Evolutionary conservation across 2,329 filamentous ascomycete species (phyloP).

Genomic region (Sporothrix humicola): DNA sequence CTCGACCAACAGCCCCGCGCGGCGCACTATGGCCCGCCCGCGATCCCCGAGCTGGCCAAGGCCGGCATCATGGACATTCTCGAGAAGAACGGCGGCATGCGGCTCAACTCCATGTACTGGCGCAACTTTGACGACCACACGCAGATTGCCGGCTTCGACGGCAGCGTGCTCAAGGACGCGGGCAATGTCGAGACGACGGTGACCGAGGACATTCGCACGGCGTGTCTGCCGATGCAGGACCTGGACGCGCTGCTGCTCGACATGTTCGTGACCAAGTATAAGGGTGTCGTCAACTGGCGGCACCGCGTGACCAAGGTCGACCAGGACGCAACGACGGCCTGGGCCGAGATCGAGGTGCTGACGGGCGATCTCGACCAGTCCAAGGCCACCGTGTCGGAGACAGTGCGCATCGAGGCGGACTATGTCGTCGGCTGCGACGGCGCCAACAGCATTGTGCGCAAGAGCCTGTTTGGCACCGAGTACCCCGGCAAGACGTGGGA

Average conservation of each 20-base stretch:
- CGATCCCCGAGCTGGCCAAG: constrained; percentile 62
- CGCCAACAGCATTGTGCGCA: constrained; percentile 55
- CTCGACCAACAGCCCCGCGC: constrained; percentile 66
- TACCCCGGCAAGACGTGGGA: constrained; percentile 67
- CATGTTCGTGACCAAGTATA: constrained; percentile 46
- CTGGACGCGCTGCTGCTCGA: constrained; percentile 53
- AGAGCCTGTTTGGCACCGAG: constrained; percentile 58
- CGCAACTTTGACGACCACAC: constrained; percentile 46
- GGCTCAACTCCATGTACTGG: constrained; percentile 50
- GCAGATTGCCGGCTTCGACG: constrained; percentile 48
- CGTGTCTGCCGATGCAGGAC: constrained; percentile 51
- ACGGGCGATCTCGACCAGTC: constrained; percentile 40
- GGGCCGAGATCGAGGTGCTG: constrained; percentile 52
- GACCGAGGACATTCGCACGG: constrained; percentile 48
- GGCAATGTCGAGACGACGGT: constrained; percentile 41
- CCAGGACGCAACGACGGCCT: constrained; percentile 53
- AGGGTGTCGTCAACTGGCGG: constrained; percentile 51
- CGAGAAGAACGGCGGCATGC: constrained; percentile 49
- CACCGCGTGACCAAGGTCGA: constrained; percentile 55
- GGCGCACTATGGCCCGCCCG: constrained; percentile 65
- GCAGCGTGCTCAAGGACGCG: constrained; percentile 45
- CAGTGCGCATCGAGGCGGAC: constrained; percentile 51
- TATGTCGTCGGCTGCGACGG: constrained; percentile 65
- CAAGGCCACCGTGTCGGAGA: constrained; percentile 19
- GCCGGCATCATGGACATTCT: constrained; percentile 61